Evolutionary conservation across 257 asterid species (phyloP).

Genomic region (Ophiorrhiza pumila): DNA sequence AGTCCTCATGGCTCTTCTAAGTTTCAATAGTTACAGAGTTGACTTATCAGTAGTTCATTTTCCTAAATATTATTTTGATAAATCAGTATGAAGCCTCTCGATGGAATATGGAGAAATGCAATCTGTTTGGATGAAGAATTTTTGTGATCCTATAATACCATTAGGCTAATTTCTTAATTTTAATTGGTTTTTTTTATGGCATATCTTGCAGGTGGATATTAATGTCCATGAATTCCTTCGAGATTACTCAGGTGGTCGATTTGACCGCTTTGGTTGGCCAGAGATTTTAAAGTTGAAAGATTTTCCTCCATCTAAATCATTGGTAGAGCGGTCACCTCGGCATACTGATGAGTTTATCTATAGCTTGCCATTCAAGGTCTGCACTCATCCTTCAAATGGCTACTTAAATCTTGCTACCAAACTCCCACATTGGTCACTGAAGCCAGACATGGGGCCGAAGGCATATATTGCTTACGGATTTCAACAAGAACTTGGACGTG

Average conservation of each 20-base stretch:
- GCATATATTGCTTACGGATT: constrained; percentile 86
- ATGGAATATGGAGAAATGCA: too few species aligned
- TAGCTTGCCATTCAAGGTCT: constrained; percentile 84
- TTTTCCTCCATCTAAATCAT: constrained; percentile 84
- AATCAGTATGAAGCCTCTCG: too few species aligned
- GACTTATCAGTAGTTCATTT: too few species aligned
- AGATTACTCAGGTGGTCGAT: constrained; percentile 45
- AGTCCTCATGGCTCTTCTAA: too few species aligned
- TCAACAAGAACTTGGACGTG: constrained; percentile 74
- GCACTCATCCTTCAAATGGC: constrained; percentile 63
- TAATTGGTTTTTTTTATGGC: not conserved
- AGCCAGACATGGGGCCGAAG: constrained; percentile 96
- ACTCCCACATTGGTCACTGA: constrained; percentile 59
- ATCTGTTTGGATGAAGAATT: too few species aligned
- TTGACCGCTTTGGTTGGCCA: constrained; percentile 52
- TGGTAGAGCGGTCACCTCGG: constrained; percentile 77
- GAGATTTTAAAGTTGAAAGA: constrained; percentile 75
- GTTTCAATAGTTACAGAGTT: too few species aligned
- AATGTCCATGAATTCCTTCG: constrained; percentile 61
- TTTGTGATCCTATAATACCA: too few species aligned
- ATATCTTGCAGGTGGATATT: constrained; percentile 55
- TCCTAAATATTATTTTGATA: too few species aligned
- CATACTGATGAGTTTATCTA: constrained; percentile 72
- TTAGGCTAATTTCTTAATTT: not conserved
- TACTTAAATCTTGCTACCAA: constrained; percentile 65